Conservation (phyloP, 2,329 filamentous ascomycete species). For the Beauveria asiatica region DNA sequence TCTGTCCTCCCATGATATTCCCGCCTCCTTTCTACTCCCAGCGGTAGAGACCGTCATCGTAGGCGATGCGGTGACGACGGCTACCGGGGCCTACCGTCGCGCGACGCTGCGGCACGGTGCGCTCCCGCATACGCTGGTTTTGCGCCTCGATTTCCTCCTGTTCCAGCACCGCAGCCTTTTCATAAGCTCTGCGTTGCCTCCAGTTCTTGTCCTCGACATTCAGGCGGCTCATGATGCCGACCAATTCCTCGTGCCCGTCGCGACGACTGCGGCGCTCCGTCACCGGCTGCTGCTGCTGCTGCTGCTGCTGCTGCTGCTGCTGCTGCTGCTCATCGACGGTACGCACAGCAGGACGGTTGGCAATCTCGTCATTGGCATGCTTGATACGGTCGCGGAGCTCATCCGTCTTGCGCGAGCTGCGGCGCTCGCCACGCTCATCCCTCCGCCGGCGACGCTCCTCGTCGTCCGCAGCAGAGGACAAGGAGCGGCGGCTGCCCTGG, state of each 20-base stretch:
- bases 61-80: conserved; percentile 27
- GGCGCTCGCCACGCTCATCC: conserved; percentile 19
- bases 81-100: conserved; percentile 28
- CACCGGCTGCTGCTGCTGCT: neutral
- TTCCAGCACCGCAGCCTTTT: conserved; percentile 19
- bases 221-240: conserved; percentile 25
- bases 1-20: neutral
- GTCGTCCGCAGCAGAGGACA: conserved; percentile 14
- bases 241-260: conserved; percentile 22
- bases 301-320: conserved; percentile 4
- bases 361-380: conserved; percentile 34
- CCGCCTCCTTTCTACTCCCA: conserved; percentile 25
- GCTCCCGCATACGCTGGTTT: conserved; percentile 30
- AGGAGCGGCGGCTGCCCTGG: conserved; percentile 19
- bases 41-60: conserved; percentile 31
- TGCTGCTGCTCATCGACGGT: neutral
- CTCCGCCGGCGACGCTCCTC: conserved; percentile 8
- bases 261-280: neutral
- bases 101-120: conserved; percentile 30
- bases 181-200: conserved; percentile 23
- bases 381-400: conserved; percentile 27
- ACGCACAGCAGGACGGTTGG: conserved; percentile 27
- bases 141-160: conserved; percentile 30
- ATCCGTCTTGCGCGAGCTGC: conserved; percentile 14
- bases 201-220: conserved; percentile 23